Evolutionary conservation across 192 early-diverging fungal genomes (phyloP), one percentile per base, ranked within the genome.

Genomic region (Backusella parvicylindrica): DNA sequence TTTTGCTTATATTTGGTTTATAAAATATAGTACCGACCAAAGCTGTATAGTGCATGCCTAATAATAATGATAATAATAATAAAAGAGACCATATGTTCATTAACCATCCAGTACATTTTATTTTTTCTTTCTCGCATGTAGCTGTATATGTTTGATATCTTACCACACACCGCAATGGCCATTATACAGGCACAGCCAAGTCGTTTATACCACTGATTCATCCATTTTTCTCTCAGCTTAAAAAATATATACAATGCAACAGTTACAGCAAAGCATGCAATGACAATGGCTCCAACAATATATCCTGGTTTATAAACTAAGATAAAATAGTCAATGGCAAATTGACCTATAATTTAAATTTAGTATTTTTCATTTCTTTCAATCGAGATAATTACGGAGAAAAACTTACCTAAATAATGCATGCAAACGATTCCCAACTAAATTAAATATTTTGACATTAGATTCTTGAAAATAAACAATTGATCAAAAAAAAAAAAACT

Each of bases 221-320:
- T 71, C 86, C 86, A 87, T 60, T 77, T 37, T 28, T 84, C 80
- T 40, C 85, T 74, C 40, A 87, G 64, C 36, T 77, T 77, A 69
- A 86, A 87, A 64, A 87, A 87, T 26, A 87, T 81, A 35, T 69
- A 76, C 2, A 87, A 49, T 4, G 84, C 78, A n/a, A 78, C 64
- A 13, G 81, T 84, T 3, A 81, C 68, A 9, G 85, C 78, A 9
- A 68, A 23, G 36, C 74, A 71, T n/a, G 81, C 84, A 67, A 87
- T 83, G 13, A 81, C 16, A 6, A 78, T 70, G 23, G 85, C 77
- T 2, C 79, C 81, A 31, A 75, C 33, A 7, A 86, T 73, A 38
- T 70, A 79, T 4, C 15, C 11, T 18, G 72, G 38, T 6, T 70
- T 41, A 36, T 84, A 84, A 1, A 28, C 47, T 4, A 82, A 2